Conservation (phyloP, 2,329 filamentous ascomycete genomes). For the Penicillium sp. region DNA sequence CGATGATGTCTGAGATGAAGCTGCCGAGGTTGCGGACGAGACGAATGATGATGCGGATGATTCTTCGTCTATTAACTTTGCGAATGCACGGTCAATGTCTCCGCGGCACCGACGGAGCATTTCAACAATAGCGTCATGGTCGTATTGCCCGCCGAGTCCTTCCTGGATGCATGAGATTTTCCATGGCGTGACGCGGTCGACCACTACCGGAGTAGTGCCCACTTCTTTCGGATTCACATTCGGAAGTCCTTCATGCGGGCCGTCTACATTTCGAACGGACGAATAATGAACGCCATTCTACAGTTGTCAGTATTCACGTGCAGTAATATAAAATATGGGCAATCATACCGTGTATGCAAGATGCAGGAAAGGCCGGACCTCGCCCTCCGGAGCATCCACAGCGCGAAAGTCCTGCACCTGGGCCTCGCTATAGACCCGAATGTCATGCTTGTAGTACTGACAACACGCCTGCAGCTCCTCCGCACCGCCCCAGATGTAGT, state of each 20-base stretch:
- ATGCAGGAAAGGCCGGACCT: slow-evolving; percentile 44
- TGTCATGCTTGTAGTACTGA: slow-evolving; percentile 57
- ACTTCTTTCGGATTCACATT: slow-evolving; percentile 37
- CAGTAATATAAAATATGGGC: background rate
- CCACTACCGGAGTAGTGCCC: slow-evolving; percentile 22
- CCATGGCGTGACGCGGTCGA: slow-evolving; percentile 46
- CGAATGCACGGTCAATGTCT: slow-evolving; percentile 52
- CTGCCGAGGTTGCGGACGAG: slow-evolving; percentile 6
- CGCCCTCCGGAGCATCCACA: slow-evolving; percentile 37
- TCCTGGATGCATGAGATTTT: slow-evolving; percentile 53
- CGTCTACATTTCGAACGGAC: slow-evolving; percentile 58
- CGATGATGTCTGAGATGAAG: slow-evolving; percentile 11
- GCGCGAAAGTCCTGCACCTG: slow-evolving; percentile 43
- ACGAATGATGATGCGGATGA: slow-evolving; percentile 15
- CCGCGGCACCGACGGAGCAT: slow-evolving; percentile 52
- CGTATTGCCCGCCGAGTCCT: slow-evolving; percentile 49
- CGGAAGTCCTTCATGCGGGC: slow-evolving; percentile 56
- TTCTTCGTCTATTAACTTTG: slow-evolving; percentile 49
- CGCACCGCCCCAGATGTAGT: slow-evolving; percentile 62
- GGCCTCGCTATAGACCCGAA: slow-evolving; percentile 54
- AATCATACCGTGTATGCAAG: slow-evolving; percentile 60
- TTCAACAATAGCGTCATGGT: slow-evolving; percentile 50
- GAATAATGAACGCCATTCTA: slow-evolving; percentile 65
- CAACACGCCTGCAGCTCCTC: slow-evolving; percentile 66
- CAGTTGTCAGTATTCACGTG: slow-evolving; percentile 15